Evolutionary conservation across 805 yeast species (phyloP), one percentile per base, ranked within the genome.

Genomic region (Candida endomychidarum): DNA sequence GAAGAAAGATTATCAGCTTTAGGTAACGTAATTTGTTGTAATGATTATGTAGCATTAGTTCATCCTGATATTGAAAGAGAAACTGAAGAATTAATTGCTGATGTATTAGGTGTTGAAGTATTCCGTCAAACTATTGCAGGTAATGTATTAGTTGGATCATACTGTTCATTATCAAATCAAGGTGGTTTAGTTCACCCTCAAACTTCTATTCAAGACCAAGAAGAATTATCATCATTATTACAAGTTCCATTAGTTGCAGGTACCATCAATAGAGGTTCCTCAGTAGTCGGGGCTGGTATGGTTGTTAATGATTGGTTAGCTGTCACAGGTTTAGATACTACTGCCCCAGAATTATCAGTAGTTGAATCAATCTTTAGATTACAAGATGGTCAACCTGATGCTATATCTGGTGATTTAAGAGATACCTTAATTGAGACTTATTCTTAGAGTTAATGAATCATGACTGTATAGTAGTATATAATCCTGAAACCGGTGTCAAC

Each of bases 21-120:
- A 51, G 99, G 99, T 56, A 93, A 93, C 56, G 99, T 93, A 48
- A 89, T 93, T 58, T 91, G 98, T 69, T 91, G 98, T 71, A 93
- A 93, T 67, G 99, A 93, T 66, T 93, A 93, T 62, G 99, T 95
- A 54, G 99, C 99, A 3, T 77, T 93, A 50, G 99, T 93, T 40
- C 99, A 93, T 67, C 99, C 99, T 37, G 99, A 93, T 71, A 88
- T 93, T 51, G 99, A 93, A 74, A 83, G 99, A 63, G 99, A 93
- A 69, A 93, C 99, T 38, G 99, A 93, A 71, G 99, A 93, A 72
- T 73, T 93, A 54, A 93, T 93, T 60, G 96, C 98, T 33, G 99
- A 93, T 65, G 96, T 90, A 11, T 76, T 93, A 43, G 99, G 99
- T 45, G 99, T 93, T 39, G 99, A 93, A 70, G 99, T 93, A 33